These are phyloP conservation scores for Datisca glomerata DNA, from an alignment of 306 rosid genomes.

Conservation along the genomic window DNA sequence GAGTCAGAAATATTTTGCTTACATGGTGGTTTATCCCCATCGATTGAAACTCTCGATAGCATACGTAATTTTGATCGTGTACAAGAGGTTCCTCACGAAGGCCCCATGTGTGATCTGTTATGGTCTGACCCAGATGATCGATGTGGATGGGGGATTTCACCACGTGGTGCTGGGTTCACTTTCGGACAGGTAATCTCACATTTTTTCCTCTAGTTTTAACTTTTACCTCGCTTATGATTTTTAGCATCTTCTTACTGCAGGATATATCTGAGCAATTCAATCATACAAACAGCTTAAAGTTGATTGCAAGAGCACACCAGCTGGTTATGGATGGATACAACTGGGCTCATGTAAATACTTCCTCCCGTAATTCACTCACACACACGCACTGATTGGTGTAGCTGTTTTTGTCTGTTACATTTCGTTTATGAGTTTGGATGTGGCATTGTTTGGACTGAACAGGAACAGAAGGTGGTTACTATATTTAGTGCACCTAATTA, in stretches of 20 bases:
- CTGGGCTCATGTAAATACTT: conserved; percentile 90
- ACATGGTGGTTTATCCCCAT: conserved; percentile 97
- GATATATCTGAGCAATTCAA: conserved; percentile 98
- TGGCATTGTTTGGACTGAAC: conserved; percentile 30
- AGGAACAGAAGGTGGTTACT: conserved; percentile 99
- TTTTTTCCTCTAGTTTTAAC: not conserved
- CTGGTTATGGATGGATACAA: conserved; percentile 99
- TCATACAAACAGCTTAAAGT: conserved; percentile 80
- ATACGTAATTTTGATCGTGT: conserved; percentile 96
- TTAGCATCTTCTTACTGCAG: conserved; percentile 28
- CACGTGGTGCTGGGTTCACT: conserved; percentile 99
- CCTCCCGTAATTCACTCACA: not conserved
- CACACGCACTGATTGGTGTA: not conserved
- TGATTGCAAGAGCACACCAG: conserved; percentile 99
- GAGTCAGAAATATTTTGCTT: conserved; percentile 97
- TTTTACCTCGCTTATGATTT: not conserved
- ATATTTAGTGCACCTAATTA: conserved; percentile 98
- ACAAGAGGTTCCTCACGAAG: conserved; percentile 99
- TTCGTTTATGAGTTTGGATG: conserved; percentile 5
- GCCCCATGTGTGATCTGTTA: conserved; percentile 98
- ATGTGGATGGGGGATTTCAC: conserved; percentile 99
- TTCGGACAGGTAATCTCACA: conserved; percentile 78
- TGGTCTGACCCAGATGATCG: conserved; percentile 99
- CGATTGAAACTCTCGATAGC: conserved; percentile 95
- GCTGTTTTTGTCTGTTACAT: not conserved